phyloP scores from a whole-genome alignment of 2,329 filamentous ascomycete genomes.

The Fusarium concolor region DNA sequence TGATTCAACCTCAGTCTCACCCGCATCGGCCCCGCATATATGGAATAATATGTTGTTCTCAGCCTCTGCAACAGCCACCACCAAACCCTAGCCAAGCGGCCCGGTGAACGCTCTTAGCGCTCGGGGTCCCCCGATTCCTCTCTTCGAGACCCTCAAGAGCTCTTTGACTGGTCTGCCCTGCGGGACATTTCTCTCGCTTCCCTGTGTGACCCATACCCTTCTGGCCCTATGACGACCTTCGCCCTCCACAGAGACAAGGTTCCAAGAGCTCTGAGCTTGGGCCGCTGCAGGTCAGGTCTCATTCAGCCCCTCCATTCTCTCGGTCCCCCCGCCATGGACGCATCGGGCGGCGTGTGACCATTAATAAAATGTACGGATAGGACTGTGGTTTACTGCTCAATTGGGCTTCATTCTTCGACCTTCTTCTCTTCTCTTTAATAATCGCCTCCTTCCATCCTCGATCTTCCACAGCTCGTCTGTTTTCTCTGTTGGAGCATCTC shows the following conservation, averaged over 20 bases:
- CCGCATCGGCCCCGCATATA: constrained; percentile 26
- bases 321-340: constrained; percentile 36
- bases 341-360: constrained; percentile 20
- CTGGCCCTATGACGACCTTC: constrained; percentile 26
- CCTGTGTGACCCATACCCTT: constrained; percentile 1
- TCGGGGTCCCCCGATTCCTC: constrained; percentile 40
- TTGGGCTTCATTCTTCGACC: constrained; percentile 20
- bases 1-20: constrained; percentile 2
- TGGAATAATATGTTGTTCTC: constrained; percentile 18
- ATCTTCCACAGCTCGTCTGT: neutral
- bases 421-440: constrained; percentile 12
- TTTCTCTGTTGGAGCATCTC: neutral
- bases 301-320: constrained; percentile 37
- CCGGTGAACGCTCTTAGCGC: constrained; percentile 38
- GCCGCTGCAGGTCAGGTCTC: constrained; percentile 42
- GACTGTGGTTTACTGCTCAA: constrained; percentile 11
- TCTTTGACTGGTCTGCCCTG: constrained; percentile 42
- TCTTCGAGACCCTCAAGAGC: constrained; percentile 15
- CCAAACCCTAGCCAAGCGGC: constrained; percentile 39
- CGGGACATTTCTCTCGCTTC: constrained; percentile 20
- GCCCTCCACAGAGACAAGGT: constrained; percentile 16
- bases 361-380: constrained; percentile 10
- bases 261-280: constrained; percentile 25
- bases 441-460: neutral
- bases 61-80: constrained; percentile 33